Base-by-base conservation (phyloP, 805 yeast species). In the Suhomyces faveliae region DNA sequence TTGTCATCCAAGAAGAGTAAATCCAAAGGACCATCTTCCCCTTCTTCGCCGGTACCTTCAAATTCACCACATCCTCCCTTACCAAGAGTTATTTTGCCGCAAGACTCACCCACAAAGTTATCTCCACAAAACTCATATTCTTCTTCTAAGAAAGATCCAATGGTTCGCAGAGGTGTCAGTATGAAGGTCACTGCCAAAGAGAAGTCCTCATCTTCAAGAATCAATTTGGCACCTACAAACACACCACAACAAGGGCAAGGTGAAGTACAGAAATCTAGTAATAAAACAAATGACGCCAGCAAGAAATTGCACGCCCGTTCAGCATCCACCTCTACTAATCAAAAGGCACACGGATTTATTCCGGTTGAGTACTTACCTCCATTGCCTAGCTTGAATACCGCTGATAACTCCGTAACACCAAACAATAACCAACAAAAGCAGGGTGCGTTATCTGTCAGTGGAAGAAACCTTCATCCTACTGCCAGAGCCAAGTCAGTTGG, bases 401-500 rank as follows among this genome's bases (percentile, higher is more conserved):
- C 19, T n/a, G 35, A 20, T 20, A 38, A 38, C 17, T 40, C 40
- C 15, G 27, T 42, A 11, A 21, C 25, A n/a, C 19, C 27, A 12
- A 39, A 19, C 23, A 40, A 24, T 17, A 42, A 38, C 21, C 23
- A 42, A n/a, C 42, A 37, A 35, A 43, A 43, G 19, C 47, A 48
- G 50, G 35, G 43, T 38, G 51, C 48, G 24, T 42, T 33, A 17
- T 40, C 49, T 15, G 48, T 50, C n/a, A 42, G 50, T 5, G 60
- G 58, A 6, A 51, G 66, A 40, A 74, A 67, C 51, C 68, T 72
- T 51, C 96, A 88, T 64, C 95, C 96, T 30, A 81, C 89, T 11
- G 96, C 95, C 0, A 79, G 96, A 58, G 95, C 96, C 2, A 89
- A 87, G 61, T 86, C 96, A 17, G 83, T 88, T 42, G 76, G 76